Conservation (phyloP, 2,329 filamentous ascomycete genomes). For the Cladorrhinum sp. region DNA sequence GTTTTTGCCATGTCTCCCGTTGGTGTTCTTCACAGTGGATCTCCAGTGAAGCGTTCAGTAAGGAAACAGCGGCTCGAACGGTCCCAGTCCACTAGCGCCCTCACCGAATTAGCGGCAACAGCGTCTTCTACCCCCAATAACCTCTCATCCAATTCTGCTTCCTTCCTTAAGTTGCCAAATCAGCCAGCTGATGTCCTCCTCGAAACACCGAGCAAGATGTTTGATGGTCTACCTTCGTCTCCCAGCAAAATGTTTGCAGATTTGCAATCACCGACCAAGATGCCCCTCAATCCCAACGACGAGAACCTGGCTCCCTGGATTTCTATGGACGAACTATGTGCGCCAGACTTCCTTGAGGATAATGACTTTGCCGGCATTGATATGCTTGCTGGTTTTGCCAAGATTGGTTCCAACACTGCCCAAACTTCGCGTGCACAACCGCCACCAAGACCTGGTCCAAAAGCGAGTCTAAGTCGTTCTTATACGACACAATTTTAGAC, state of each 20-base stretch:
- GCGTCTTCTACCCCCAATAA: slow-evolving; percentile 35
- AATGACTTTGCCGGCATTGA: slow-evolving; percentile 62
- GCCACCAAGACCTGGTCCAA: slow-evolving; percentile 29
- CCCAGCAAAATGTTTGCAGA: slow-evolving; percentile 51
- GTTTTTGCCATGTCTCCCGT: slow-evolving; percentile 35
- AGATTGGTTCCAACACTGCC: slow-evolving; percentile 57
- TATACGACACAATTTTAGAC: slow-evolving; percentile 32
- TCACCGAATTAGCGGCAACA: slow-evolving; percentile 56
- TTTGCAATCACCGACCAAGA: slow-evolving; percentile 38
- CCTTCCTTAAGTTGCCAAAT: slow-evolving; percentile 48
- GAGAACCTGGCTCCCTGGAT: slow-evolving; percentile 42
- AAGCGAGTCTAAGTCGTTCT: slow-evolving; percentile 37
- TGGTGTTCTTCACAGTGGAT: slow-evolving; percentile 50
- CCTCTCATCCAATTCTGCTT: slow-evolving; percentile 50
- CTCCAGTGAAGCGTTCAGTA: slow-evolving; percentile 62
- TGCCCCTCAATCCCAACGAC: slow-evolving; percentile 37
- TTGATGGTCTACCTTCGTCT: slow-evolving; percentile 54
- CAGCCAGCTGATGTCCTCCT: slow-evolving; percentile 38
- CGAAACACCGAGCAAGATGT: slow-evolving; percentile 57
- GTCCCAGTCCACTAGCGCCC: slow-evolving; percentile 58
- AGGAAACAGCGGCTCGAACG: slow-evolving; percentile 62
- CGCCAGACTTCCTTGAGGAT: slow-evolving; percentile 56
- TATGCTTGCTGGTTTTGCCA: slow-evolving; percentile 72
- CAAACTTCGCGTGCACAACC: slow-evolving; percentile 11
- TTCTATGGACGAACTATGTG: slow-evolving; percentile 50